Base-by-base conservation (phyloP, 345 rosid genomes). In the Ceriops zippeliana region DNA sequence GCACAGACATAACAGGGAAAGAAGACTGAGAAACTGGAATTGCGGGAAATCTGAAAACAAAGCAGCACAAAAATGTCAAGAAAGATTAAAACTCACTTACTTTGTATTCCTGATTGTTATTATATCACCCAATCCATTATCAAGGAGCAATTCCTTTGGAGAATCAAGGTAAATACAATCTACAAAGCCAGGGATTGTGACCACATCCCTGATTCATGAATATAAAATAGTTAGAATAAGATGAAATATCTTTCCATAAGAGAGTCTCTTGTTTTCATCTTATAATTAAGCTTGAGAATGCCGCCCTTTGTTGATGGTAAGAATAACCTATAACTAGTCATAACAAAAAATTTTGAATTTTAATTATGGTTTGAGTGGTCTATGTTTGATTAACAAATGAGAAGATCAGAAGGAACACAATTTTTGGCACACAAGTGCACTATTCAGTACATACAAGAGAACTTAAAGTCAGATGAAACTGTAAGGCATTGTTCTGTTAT, bases 141-240 rank as follows among this genome's bases (percentile, higher is more conserved):
- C 89, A 22, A 93, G 88, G 19, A 68, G 83, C 79, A 93, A 42
- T 68, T 81, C 87, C 16, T 60, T 68, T 9, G 96, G 82, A 42
- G 96, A 90, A 79, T 85, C 81, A 63, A 89, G 92, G 67, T 91
- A 93, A 66, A 91, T 60, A 72, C 97, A 87, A 70, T 93, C 98
- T 32, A 93, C 91, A 80, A 93, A 93, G 57, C 96, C 96, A 69
- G 96, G 97, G 77, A 86, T 89, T 24, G 81, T 84, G 80, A 93
- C 82, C 70, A 32, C 81, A 63, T 86, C 98, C 91, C 97, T 93
- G 85, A 47, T 62, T 70, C 70, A 72, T 69, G 47, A 52, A 58
- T 58, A 62, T 28, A 70, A 63, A 61, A 75, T 28, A 3, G 78
- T 82, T 69, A 80, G 66, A 73, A 65, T 30, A 68, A 24, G 22